Evolutionary conservation across 2,329 filamentous ascomycete genomes (phyloP).

Genomic region (Colletotrichum abscissum): DNA sequence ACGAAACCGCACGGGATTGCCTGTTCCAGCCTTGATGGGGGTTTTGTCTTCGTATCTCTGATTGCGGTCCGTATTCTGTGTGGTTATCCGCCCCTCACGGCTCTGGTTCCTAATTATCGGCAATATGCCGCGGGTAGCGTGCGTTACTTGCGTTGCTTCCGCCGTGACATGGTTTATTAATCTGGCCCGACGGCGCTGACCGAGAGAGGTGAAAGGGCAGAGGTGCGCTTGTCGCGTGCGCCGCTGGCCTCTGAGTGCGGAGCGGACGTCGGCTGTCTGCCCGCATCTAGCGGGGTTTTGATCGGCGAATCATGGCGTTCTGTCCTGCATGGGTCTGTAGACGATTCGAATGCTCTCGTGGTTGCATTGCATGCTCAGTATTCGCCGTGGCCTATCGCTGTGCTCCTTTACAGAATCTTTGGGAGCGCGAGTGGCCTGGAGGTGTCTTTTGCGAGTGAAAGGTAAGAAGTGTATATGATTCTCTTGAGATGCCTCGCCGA

Average conservation of each 20-base stretch:
- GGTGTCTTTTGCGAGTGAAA: no score
- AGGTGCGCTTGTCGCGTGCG: slow-evolving; percentile 9
- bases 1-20: slow-evolving; percentile 10
- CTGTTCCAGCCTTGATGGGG: slow-evolving; percentile 15
- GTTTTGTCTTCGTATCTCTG: neutral
- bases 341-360: neutral
- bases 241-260: neutral
- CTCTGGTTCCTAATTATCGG: neutral
- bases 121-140: neutral
- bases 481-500: no score
- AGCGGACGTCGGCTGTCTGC: neutral
- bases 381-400: neutral
- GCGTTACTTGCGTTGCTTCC: neutral
- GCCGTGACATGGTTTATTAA: neutral
- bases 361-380: neutral
- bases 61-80: neutral
- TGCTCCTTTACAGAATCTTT: no score
- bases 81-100: neutral
- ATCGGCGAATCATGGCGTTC: neutral
- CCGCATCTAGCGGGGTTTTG: neutral
- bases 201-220: neutral
- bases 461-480: no score
- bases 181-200: neutral
- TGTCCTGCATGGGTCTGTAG: neutral
- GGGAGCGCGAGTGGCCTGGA: no score